Conservation (phyloP, 1,139 yeast species). For the Geotrichum reessii region DNA sequence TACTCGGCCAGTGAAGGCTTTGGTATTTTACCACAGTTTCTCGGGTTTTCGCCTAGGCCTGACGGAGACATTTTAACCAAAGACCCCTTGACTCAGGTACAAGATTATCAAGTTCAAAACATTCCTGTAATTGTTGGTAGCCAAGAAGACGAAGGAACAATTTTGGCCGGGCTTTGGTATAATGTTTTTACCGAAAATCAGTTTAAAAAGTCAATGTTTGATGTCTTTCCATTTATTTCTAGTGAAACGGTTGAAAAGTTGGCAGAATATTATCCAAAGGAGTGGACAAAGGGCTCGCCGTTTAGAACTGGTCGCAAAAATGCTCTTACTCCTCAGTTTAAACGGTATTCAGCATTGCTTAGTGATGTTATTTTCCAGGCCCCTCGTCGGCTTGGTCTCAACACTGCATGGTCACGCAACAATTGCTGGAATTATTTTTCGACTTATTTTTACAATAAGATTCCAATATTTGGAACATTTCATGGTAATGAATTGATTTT, state of each 20-base stretch:
- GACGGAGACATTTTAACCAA: conserved; percentile 21
- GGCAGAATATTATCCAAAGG: conserved; percentile 19
- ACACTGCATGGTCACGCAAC: background rate
- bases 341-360: conserved; percentile 22
- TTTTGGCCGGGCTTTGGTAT: conserved; percentile 16
- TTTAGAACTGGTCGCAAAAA: conserved; percentile 21
- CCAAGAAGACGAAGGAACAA: conserved; percentile 27
- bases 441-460: conserved; percentile 9
- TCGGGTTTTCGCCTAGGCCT: conserved; percentile 23
- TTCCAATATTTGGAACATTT: conserved; percentile 23
- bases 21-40: conserved; percentile 6
- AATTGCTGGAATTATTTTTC: conserved; percentile 18
- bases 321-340: conserved; percentile 21
- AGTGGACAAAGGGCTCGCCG: conserved; percentile 23
- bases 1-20: background rate
- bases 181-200: conserved; percentile 9
- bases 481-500: conserved; percentile 20
- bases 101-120: background rate
- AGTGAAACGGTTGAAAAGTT: background rate
- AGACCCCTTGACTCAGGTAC: conserved; percentile 16
- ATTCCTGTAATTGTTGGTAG: conserved; percentile 25
- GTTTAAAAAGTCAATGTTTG: conserved; percentile 7
- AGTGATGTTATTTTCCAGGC: conserved; percentile 23
- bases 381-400: conserved; percentile 20
- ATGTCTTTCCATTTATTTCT: background rate